Evolutionary conservation across 495 filamentous ascomycete species (phyloP), one percentile per base, ranked within the genome.

Genomic region (Sordaria brevicollis): DNA sequence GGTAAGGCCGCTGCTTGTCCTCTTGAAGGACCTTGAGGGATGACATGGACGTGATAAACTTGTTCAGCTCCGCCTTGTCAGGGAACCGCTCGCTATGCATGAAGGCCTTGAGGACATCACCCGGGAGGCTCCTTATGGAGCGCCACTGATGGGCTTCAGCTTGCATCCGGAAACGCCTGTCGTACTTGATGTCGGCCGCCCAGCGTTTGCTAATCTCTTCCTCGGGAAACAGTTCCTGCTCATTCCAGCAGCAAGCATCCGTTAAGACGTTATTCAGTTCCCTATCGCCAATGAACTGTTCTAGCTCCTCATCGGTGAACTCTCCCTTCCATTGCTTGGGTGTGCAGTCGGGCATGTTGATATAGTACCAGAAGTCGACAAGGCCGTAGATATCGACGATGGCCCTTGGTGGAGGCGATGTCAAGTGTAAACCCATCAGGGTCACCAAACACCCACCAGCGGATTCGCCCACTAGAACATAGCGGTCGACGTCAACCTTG

Each of bases 391-490:
- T 67, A 35, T 79, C 68, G 15, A 79, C 43, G 0, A 79, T 65
- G 2, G 73, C 77, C 29, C 39, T 33, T 15, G 77, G 77, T 4
- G 65, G 43, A 4, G 72, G 73, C 0, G 35, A 21, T 1, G 33
- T 19, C 9, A 76, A 35, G 34, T 72, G 69, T 4, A 69, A 21
- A 1, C 65, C 71, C 76, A 76, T 75, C 33, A 77, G 34, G 11
- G 72, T 73, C n/a, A 69, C 73, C 15, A 77, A 67, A 17, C 69
- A 49, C 4, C 76, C 77, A 21, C 77, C 77, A 1, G 77, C 77
- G 3, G 76, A 77, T 25, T 77, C 77, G 0, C 77, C 77, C 21
- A 65, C 65, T 1, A 79, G 69, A 15, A 76, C 76, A 31, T 77
- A 79, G 17, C 74, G 68, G 34, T 76, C 71, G 0, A 72, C 71